Evolutionary conservation across 148 eudicot species (phyloP), one percentile per base, ranked within the genome.

Genomic region (Diospyros kaki): DNA sequence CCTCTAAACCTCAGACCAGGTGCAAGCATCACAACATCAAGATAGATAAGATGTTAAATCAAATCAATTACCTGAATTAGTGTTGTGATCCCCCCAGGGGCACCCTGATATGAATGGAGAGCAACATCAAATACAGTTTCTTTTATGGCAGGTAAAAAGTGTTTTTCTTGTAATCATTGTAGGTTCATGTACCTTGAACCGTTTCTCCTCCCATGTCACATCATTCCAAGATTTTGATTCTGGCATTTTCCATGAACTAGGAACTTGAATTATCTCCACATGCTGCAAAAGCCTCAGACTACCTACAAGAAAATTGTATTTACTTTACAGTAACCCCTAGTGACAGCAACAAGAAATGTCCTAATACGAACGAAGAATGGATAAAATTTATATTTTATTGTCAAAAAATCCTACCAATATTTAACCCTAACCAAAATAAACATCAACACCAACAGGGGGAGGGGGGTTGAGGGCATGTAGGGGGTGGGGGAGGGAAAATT

Each of bases 211-310:
- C 98, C 96, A 93, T 39, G 78, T 70, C 11, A 90, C 78, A 53
- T 85, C 88, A 79, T 81, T 70, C 90, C 91, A 87, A 38, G 89
- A 86, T 65, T 85, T 79, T 75, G 93, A 84, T 77, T 78, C 80
- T 74, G 82, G 9, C 28, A 82, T 77, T 61, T 81, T 56, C 90
- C 87, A 87, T n/a, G 85, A 82, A 64, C 42, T 50, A 42, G 98
- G 98, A 62, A 83, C 91, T 85, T 80, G 85, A 82, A 93, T 85
- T 48, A 84, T 78, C 75, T 93, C 96, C 58, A 89, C 98, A 71
- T 89, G 98, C 79, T 93, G 96, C 74, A 93, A 58, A 61, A 93
- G 80, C 79, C 96, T 93, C 82, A 93, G 82, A 81, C 98, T 87
- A 82, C 74, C 98, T 93, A 87, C 75, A 78, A 43, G 6, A 4